Evolutionary conservation across 371 early-diverging fungal genomes (phyloP), one percentile per base, ranked within the genome.

Genomic region (Circinella umbellata): DNA sequence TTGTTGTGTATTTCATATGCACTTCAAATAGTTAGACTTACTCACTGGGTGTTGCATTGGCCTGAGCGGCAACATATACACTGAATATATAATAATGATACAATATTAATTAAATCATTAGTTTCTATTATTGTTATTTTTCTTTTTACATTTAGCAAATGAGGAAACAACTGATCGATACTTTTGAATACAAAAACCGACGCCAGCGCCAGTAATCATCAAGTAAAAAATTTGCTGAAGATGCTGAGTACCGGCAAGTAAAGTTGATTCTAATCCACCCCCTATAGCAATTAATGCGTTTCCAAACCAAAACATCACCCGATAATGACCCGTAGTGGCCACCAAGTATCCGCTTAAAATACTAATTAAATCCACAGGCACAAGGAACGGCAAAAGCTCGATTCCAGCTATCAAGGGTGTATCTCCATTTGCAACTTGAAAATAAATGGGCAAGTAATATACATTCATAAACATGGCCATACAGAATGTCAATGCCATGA

Each of bases 381-480:
- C 46, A 57, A 93, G 79, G 59, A 91, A 69, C 10, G 93, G 93
- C 66, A 94, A 78, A 70, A 88, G 67, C 54, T 88, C 81, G 64
- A 93, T 70, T 37, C 89, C 89, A 2, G 87, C 84, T 75, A 77
- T 76, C 38, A 81, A 87, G 13, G 89, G 86, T 17, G 68, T 66
- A 37, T 82, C 80, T 11, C 78, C 78, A 55, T 74, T 75, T 11
- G 93, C 93, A 48, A 94, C 89, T 70, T 91, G 93, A 79, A 92
- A 93, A 78, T 90, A 96, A 4, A 93, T 78, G 15, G 96, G 95
- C 0, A 92, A 70, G 61, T 86, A 87, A 65, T 84, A 90, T 5
- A 89, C 70, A 1, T 84, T 81, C 64, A 79, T 71, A 61, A 80
- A 90, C 74, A 88, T 61, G 79, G 69, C 66, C 77, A 89, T 72